Evolutionary conservation across 1,284 basidiomycete genomes (phyloP), one percentile per base, ranked within the genome.

Genomic region (Melampsora americana): DNA sequence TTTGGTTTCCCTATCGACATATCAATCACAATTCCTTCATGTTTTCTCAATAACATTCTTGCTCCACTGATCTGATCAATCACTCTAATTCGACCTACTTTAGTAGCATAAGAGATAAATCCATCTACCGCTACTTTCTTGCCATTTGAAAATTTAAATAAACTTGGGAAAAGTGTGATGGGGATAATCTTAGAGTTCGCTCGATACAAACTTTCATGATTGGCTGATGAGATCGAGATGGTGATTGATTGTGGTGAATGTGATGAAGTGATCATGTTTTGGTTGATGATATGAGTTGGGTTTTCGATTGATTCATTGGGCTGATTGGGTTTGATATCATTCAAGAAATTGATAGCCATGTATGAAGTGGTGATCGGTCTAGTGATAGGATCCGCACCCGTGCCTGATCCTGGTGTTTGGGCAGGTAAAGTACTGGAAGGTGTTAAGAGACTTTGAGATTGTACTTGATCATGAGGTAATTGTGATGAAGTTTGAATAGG

Each of bases 61-160:
- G 70, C 70, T 7, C 70, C 70, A 23, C 61, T 65, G 61, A 65
- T 72, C 26, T 72, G 70, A 53, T 72, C 70, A 44, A 72, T 72
- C 28, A 72, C 70, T 35, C 70, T 28, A 42, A 72, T 72, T 5
- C 70, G 32, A 2, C 70, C 70, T n/a, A 50, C 70, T 64, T 72
- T 72, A 30, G 70, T 72, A 39, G 70, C 70, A 50, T 72, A 72
- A 20, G 60, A 65, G 30, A 72, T 72, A 42, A 72, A 72, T 9
- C 70, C 70, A 39, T 72, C 70, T 26, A 72, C 70, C 28, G 70
- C 70, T 9, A 72, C 70, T 64, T 50, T 72, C 16, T 50, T 44
- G 14, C 70, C 70, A 30, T 60, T 28, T 7, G 70, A 14, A 46
- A 65, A 72, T 39, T 28, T 9, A 28, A 72, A 30, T 14, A 1